These are phyloP conservation scores for Rhynchospora breviuscula DNA, from an alignment of 176 grass and related monocot species.

Conservation along the genomic window DNA sequence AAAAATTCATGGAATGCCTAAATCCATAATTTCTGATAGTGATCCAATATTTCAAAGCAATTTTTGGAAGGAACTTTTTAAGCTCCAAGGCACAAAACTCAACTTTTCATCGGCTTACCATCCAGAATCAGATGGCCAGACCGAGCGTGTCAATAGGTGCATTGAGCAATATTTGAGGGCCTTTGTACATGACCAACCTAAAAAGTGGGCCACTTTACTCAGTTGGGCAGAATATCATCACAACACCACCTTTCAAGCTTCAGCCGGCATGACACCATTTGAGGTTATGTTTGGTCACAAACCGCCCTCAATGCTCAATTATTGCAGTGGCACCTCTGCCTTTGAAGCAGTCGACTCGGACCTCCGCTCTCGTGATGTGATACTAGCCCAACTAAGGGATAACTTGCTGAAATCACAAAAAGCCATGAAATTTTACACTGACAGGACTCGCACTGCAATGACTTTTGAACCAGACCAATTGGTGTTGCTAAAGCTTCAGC, in stretches of 20 bases:
- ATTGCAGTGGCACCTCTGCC: background rate
- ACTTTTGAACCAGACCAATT: background rate
- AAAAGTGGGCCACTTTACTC: background rate
- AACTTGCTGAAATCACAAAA: background rate
- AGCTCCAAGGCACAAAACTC: background rate
- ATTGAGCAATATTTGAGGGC: too few species aligned
- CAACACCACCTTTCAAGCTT: background rate
- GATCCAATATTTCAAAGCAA: background rate
- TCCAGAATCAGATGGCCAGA: background rate
- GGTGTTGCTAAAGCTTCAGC: background rate
- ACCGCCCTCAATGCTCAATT: background rate
- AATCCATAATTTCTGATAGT: background rate
- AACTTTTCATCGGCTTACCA: background rate
- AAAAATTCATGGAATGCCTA: background rate
- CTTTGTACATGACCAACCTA: background rate
- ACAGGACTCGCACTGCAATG: background rate
- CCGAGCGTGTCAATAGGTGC: background rate
- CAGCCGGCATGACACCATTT: background rate
- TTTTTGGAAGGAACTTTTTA: constrained; percentile 11
- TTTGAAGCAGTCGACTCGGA: background rate
- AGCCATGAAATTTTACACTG: background rate
- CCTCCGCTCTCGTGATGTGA: background rate
- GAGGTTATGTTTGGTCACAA: background rate
- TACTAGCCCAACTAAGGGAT: background rate
- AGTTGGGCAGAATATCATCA: background rate